Evolutionary conservation across 2,329 filamentous ascomycete species (phyloP).

Genomic region (Aspergillus proliferans): DNA sequence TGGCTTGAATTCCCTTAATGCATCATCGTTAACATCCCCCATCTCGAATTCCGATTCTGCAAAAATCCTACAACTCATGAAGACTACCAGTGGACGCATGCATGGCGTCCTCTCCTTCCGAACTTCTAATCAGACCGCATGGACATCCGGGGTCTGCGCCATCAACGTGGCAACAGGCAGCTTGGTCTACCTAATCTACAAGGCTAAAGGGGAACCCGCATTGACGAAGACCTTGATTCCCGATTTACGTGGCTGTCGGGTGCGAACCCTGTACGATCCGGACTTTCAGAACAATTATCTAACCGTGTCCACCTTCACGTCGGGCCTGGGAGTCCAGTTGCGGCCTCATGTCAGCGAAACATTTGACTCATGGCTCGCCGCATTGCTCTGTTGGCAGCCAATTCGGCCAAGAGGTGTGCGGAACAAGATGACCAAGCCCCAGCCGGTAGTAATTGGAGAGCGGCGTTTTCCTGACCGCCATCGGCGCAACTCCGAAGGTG

Average conservation of each 20-base stretch:
- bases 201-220: slow-evolving; percentile 45
- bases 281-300: slow-evolving; percentile 42
- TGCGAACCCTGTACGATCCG: slow-evolving; percentile 43
- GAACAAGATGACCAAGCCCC: slow-evolving; percentile 46
- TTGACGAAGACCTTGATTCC: slow-evolving; percentile 44
- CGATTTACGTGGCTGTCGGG: slow-evolving; percentile 45
- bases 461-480: slow-evolving; percentile 35
- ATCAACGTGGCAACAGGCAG: slow-evolving; percentile 47
- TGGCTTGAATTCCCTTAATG: neutral
- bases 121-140: slow-evolving; percentile 35
- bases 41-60: slow-evolving; percentile 40
- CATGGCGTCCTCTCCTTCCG: slow-evolving; percentile 48
- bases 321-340: slow-evolving; percentile 42
- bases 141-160: slow-evolving; percentile 47
- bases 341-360: slow-evolving; percentile 46
- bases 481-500: slow-evolving; percentile 42
- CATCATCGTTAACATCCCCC: slow-evolving; percentile 12
- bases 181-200: slow-evolving; percentile 47
- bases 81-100: slow-evolving; percentile 47
- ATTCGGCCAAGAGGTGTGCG: slow-evolving; percentile 45
- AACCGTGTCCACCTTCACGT: slow-evolving; percentile 44
- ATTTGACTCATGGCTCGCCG: slow-evolving; percentile 48
- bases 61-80: slow-evolving; percentile 47
- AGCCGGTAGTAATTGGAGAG: slow-evolving; percentile 39
- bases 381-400: slow-evolving; percentile 48